Base-by-base conservation (phyloP, 805 yeast genomes). In the Lipomyces starkeyi region DNA sequence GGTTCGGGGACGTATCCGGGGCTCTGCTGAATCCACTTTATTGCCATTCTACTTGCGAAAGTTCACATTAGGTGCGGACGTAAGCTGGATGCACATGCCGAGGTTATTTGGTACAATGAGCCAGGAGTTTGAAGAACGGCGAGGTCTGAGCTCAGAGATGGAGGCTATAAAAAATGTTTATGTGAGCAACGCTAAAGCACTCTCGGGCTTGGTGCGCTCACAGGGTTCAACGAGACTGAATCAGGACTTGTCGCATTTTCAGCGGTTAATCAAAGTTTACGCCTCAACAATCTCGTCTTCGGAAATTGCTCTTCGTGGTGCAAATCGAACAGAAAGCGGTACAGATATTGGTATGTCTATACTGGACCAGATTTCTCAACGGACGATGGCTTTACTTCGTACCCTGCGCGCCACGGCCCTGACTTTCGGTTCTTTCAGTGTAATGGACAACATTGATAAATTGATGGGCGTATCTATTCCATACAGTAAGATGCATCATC, bases 281-380 rank as follows among this genome's bases (percentile, higher is more conserved):
- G 72, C 62, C 2, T 14, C 59, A 13, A 61, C 73, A 2, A 47
- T 70, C 17, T 64, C 73, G 25, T 54, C 70, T 2, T 54, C 64
- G 14, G 73, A 70, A 60, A 70, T 70, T 37, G 67, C 72, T 22
- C 57, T 65, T n/a, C 73, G 73, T 11, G 73, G 73, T 17, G 68
- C 69, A 13, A 58, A 59, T 59, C 47, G 65, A 29, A 47, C 66
- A 6, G 66, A 34, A 17, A 32, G 34, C 22, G 62, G 40, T 6
- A 34, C 54, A 25, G 70, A 66, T 14, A 47, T 66, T 5, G 82
- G 82, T 1, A 83, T 83, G 0, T 70, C 87, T 13, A 74, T 90
- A 0, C 78, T 87, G 1, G 81, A 82, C 54, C 92, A 88, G 65
- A 71, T 91, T 2, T 84, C 91, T 0, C 84, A 87, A 72, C 92